phyloP scores from a whole-genome alignment of 2,329 filamentous ascomycete species.

The Kalmusia sp. region DNA sequence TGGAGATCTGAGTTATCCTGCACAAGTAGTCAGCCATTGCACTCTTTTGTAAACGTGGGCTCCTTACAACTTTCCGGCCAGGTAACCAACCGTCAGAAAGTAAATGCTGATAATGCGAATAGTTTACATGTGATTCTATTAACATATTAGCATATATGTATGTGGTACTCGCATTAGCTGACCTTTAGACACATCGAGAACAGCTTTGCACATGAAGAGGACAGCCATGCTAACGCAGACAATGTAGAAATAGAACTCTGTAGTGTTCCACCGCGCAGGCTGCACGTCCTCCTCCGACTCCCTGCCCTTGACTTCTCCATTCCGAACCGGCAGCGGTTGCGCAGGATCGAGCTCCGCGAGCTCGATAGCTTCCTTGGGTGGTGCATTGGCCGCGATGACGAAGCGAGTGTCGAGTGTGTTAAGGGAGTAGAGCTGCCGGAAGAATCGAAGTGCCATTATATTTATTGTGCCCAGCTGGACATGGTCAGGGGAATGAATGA shows the following conservation, averaged over 20 bases:
- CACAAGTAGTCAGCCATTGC: constrained; percentile 16
- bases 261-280: constrained; percentile 81
- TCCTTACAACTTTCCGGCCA: constrained; percentile 80
- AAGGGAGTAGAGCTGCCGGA: constrained; percentile 66
- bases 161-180: constrained; percentile 24
- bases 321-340: constrained; percentile 32
- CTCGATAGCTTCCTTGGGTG: constrained; percentile 56
- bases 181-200: constrained; percentile 85
- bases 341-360: constrained; percentile 42
- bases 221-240: constrained; percentile 70
- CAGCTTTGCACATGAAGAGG: constrained; percentile 90
- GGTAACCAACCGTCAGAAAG: constrained; percentile 89
- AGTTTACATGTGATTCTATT: constrained; percentile 80
- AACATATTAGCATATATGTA: constrained; percentile 10
- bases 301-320: constrained; percentile 31
- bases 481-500: constrained; percentile 15
- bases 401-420: constrained; percentile 77
- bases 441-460: constrained; percentile 51
- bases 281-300: constrained; percentile 53
- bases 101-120: constrained; percentile 72
- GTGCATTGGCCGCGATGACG: constrained; percentile 71
- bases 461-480: constrained; percentile 22
- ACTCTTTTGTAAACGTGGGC: not conserved
- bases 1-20: constrained; percentile 90
- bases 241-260: constrained; percentile 86